These are phyloP conservation scores for Fistulina hepatica DNA, from an alignment of 1,284 basidiomycete species.

Conservation along the genomic window DNA sequence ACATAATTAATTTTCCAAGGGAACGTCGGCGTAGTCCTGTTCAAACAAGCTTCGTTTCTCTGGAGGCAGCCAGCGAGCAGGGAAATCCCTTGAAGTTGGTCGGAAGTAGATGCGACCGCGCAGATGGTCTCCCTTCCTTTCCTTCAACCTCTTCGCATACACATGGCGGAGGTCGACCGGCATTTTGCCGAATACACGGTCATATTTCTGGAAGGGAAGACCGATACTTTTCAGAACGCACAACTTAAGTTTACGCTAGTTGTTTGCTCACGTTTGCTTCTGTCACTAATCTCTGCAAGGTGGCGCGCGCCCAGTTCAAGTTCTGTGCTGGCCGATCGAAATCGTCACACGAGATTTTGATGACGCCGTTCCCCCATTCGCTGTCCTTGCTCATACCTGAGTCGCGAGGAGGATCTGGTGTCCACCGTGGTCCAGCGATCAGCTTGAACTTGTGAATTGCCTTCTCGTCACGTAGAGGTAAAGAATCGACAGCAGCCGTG, in stretches of 20 bases:
- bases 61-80: constrained; percentile 57
- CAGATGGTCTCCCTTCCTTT: constrained; percentile 57
- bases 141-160: constrained; percentile 56
- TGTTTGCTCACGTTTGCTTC: constrained; percentile 61
- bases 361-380: constrained; percentile 56
- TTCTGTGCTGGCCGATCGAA: constrained; percentile 73
- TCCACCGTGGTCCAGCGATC: constrained; percentile 77
- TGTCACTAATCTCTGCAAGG: constrained; percentile 56
- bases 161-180: constrained; percentile 75
- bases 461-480: constrained; percentile 50
- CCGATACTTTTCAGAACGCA: constrained; percentile 4
- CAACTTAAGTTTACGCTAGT: constrained; percentile 5
- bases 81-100: constrained; percentile 67
- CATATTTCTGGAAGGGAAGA: constrained; percentile 30
- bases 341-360: constrained; percentile 81
- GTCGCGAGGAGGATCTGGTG: constrained; percentile 57
- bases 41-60: not conserved
- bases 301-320: constrained; percentile 77
- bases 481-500: constrained; percentile 58
- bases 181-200: constrained; percentile 46
- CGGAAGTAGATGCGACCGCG: constrained; percentile 44
- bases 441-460: constrained; percentile 74
- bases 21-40: constrained; percentile 14
- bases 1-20: no score
- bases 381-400: constrained; percentile 40